These are phyloP conservation scores for Pholiota adiposa DNA, from an alignment of 1,284 basidiomycete genomes.

Conservation along the genomic window DNA sequence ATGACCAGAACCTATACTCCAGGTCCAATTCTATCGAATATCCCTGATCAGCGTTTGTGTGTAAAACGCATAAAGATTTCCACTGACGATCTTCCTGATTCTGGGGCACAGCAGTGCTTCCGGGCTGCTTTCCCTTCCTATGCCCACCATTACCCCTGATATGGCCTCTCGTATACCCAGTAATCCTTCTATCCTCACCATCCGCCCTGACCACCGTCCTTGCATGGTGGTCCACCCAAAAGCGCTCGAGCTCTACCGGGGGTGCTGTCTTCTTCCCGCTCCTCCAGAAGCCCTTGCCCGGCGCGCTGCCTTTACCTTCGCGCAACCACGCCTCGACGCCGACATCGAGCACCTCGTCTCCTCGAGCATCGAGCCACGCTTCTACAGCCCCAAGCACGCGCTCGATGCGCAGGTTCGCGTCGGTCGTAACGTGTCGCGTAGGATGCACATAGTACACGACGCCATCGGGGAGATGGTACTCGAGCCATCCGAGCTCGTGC, in stretches of 20 bases:
- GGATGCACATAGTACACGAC: constrained; percentile 69
- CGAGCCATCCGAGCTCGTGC: constrained; percentile 58
- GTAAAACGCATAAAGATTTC: not conserved
- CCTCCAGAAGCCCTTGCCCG: constrained; percentile 49
- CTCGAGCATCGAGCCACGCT: constrained; percentile 47
- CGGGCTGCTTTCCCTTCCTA: constrained; percentile 32
- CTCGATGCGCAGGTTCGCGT: constrained; percentile 61
- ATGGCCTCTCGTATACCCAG: constrained; percentile 16
- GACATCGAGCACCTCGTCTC: constrained; percentile 25
- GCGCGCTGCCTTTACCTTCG: constrained; percentile 32
- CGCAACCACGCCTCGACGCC: constrained; percentile 57
- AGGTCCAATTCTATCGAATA: constrained; percentile 56
- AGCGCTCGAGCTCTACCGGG: constrained; percentile 43
- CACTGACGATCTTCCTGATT: constrained; percentile 60
- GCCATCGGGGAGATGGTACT: constrained; percentile 70
- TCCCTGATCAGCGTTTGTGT: not conserved
- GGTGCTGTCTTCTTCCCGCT: constrained; percentile 36
- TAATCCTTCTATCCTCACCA: constrained; percentile 34
- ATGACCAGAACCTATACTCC: constrained; percentile 78
- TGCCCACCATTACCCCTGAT: constrained; percentile 17
- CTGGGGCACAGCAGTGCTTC: constrained; percentile 15
- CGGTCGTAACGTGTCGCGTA: constrained; percentile 60
- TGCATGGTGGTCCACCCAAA: constrained; percentile 69
- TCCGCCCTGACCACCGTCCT: constrained; percentile 54
- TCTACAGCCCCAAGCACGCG: constrained; percentile 54